Base-by-base conservation (phyloP, 108 stramenopile genomes). In the Cyclostephanos tholiformis region DNA sequence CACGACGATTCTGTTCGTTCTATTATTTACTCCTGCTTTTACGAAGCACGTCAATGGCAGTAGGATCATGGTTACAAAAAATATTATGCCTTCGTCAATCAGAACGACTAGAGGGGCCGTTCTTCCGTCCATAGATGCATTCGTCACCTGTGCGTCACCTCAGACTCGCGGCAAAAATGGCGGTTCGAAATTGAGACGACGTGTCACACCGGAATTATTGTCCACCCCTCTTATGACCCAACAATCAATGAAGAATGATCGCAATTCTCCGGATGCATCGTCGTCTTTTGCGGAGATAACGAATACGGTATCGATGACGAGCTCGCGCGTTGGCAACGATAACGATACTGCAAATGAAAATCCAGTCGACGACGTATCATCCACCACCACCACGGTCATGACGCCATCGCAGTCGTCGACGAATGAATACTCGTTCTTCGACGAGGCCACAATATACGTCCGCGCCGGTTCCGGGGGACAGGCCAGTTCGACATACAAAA, bases 381-480 rank as follows among this genome's bases (percentile, higher is more conserved):
- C 44, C 14, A 16, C 44, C 1, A 16, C 44, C 14, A 16, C 44
- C 1, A 16, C 44, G 3, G 14, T 14, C 12, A 35, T 58, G 32
- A 27, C 30, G 16, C 57, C 57, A 58, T 27, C 17, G 39, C 71
- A n/a, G n/a, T 46, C 67, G 11, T 43, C 73, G 29, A 43, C 58
- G 49, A 84, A 84, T 52, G 94, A 95, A 79, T 95, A 92, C 72
- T 92, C 94, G 14, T 95, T 95, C 76, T 95, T 91, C 69, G 94
- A 95, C 74, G 89, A 92, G 76, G 91, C 91, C 22, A 87, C 76
- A 14, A 85, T 95, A 30, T 90, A 84, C 59, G 86, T 95, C 30
- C 84, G 87, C 58, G 94, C 90, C 11, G 94, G 94, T 19, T 87
- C 86, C 67, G 94, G 94, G 16, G 94, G 94, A 26, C 94, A 95